phyloP scores from a whole-genome alignment of 2,329 filamentous ascomycete species.

The Calonectria pseudoturangicola region DNA sequence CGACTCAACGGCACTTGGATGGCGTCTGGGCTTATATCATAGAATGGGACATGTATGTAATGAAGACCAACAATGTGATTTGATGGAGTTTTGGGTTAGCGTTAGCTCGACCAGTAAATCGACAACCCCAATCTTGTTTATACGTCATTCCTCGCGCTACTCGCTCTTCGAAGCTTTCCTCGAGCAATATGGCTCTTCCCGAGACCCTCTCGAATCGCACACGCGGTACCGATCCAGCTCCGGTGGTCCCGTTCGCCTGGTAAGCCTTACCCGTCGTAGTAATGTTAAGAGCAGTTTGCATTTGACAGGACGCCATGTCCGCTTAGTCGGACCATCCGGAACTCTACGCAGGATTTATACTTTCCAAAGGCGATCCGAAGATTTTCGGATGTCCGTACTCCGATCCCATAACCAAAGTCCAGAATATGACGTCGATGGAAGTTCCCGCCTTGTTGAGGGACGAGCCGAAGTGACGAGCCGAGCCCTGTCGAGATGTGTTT shows the following conservation, averaged over 20 bases:
- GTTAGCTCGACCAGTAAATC: constrained; percentile 24
- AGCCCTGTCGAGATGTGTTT: background rate
- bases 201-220: background rate
- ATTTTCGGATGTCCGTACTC: constrained; percentile 34
- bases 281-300: constrained; percentile 37
- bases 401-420: background rate
- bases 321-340: constrained; percentile 43
- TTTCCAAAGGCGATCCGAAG: constrained; percentile 31
- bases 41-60: constrained; percentile 45
- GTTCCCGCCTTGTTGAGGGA: background rate
- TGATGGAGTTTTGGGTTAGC: constrained; percentile 39
- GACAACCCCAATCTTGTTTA: constrained; percentile 23
- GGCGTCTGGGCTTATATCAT: constrained; percentile 47
- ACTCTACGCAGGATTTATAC: constrained; percentile 41
- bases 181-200: constrained; percentile 7
- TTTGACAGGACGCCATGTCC: constrained; percentile 35
- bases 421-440: constrained; percentile 19
- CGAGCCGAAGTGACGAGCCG: background rate
- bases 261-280: constrained; percentile 43
- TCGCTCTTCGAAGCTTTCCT: constrained; percentile 19
- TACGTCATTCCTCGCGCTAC: constrained; percentile 8
- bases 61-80: constrained; percentile 41
- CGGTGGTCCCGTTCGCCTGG: constrained; percentile 41
- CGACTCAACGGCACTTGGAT: constrained; percentile 38
- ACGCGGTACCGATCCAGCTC: constrained; percentile 3